A percentile compares a stretch with the other conserved stretches of the same genome.
Evolutionary conservation across 2,329 filamentous ascomycete species (phyloP).

Genomic region (Colletotrichum musae): DNA sequence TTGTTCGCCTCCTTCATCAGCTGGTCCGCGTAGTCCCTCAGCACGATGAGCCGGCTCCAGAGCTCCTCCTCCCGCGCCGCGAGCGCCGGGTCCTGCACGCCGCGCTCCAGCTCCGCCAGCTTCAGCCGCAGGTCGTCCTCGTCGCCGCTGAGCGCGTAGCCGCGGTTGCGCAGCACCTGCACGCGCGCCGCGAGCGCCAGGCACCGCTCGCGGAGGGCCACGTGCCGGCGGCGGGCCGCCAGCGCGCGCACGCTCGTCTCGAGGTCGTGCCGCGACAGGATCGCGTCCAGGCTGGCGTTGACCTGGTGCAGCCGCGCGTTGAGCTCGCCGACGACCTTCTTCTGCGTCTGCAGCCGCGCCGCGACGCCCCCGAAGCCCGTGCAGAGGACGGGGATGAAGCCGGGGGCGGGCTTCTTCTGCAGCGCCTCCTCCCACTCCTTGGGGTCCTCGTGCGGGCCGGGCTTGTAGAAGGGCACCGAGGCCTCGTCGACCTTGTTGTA

Average conservation of each 20-base stretch:
- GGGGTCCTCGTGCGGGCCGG: conserved; percentile 78
- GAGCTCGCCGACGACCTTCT: conserved; percentile 77
- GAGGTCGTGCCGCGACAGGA: conserved; percentile 83
- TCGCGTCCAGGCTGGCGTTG: conserved; percentile 79
- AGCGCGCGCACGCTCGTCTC: conserved; percentile 81
- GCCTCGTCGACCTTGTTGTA: conserved; percentile 87
- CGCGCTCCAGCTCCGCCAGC: conserved; percentile 77
- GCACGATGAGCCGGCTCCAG: conserved; percentile 84
- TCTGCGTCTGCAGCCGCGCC: conserved; percentile 80
- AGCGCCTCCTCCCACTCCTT: conserved; percentile 89
- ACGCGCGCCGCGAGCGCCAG: conserved; percentile 83
- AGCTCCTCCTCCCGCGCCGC: conserved; percentile 85
- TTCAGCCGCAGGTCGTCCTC: conserved; percentile 85
- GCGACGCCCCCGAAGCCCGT: conserved; percentile 81
- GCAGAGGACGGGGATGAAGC: conserved; percentile 83
- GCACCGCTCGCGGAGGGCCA: conserved; percentile 79
- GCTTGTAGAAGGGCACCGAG: conserved; percentile 82
- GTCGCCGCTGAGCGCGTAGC: conserved; percentile 83
- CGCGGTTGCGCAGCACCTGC: conserved; percentile 84
- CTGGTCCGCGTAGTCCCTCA: conserved; percentile 80
- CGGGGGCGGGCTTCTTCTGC: conserved; percentile 81
- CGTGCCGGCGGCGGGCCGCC: conserved; percentile 80
- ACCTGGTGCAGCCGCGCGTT: conserved; percentile 83
- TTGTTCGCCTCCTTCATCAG: conserved; percentile 82
- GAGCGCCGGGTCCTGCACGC: conserved; percentile 81